Evolutionary conservation across 768 basidiomycete genomes (phyloP), one percentile per base, ranked within the genome.

Genomic region (Leccinum imitatum): DNA sequence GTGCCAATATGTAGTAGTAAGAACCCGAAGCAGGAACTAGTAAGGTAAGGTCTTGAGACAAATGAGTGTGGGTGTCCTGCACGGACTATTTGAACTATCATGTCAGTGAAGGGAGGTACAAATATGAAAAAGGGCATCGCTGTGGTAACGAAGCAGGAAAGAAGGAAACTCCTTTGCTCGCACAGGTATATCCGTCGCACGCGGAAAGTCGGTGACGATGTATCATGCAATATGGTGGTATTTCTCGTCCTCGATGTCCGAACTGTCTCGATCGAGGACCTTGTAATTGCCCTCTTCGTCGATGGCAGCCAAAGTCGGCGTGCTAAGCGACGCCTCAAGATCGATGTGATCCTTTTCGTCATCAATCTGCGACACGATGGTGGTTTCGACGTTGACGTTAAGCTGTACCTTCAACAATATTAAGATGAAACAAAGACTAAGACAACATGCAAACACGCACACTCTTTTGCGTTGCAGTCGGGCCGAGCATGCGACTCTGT

Each of bases 351-450:
- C 65, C 37, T 65, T 63, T 35, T 63, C 56, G 10, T 70, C 73
- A 37, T 73, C 72, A 2, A 73, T 68, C 31, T 70, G 68, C 13
- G 72, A 73, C 6, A 73, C 69, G 14, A 75, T 61, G 4, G 73
- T 73, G 0, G 73, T 73, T 25, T 73, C 72, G 3, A 73, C 73
- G 47, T 73, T 73, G 61, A 73, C 72, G 14, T 75, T 73, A 3
- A 73, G 62, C 48, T 67, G 70, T 15, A 65, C 9, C 63, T 63
- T 4, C 1, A 0, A 10, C 0, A 11, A 17, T 7, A 4, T 58
- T 8, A 63, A 31, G 11, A 64, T 10, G 1, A 37, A 5, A 13
- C 0, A 17, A 53, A 0, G 48, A n/a, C n/a, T 10, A 23, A 11
- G 56, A 54, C 1, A 11, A 19, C n/a, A 10, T n/a, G 0, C 10